Conservation (phyloP, 257 asterid genomes). For the Scutellaria minor region DNA sequence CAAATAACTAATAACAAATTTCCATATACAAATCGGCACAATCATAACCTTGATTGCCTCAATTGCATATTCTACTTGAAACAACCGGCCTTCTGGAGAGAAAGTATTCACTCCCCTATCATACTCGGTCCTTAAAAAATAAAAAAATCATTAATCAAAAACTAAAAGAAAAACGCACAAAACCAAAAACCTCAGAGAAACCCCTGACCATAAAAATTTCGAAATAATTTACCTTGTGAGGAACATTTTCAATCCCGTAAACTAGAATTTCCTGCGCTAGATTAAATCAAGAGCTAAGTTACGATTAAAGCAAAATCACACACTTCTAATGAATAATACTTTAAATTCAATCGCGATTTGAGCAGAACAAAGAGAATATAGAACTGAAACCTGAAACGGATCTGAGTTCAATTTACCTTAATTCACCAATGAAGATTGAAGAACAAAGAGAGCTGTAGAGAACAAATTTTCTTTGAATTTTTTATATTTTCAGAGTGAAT, state of each 20-base stretch:
- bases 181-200: constrained; percentile 25
- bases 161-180: neutral
- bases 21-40: constrained; percentile 15
- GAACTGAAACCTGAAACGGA: constrained; percentile 29
- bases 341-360: constrained; percentile 5
- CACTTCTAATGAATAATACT: neutral
- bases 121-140: constrained; percentile 78
- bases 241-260: constrained; percentile 56
- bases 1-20: neutral
- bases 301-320: constrained; percentile 4
- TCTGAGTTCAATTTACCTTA: constrained; percentile 36
- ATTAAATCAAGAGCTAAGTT: constrained; percentile 32
- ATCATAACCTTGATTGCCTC: constrained; percentile 81
- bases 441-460: constrained; percentile 20
- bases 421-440: constrained; percentile 30
- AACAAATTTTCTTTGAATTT: neutral
- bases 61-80: constrained; percentile 93
- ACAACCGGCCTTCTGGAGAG: constrained; percentile 94
- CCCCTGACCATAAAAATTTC: constrained; percentile 17
- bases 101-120: constrained; percentile 96
- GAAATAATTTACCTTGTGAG: constrained; percentile 64
- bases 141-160: neutral
- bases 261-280: constrained; percentile 37
- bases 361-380: neutral
- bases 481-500: neutral